Conservation (phyloP, 306 rosid species). For the Lupinus albus region DNA sequence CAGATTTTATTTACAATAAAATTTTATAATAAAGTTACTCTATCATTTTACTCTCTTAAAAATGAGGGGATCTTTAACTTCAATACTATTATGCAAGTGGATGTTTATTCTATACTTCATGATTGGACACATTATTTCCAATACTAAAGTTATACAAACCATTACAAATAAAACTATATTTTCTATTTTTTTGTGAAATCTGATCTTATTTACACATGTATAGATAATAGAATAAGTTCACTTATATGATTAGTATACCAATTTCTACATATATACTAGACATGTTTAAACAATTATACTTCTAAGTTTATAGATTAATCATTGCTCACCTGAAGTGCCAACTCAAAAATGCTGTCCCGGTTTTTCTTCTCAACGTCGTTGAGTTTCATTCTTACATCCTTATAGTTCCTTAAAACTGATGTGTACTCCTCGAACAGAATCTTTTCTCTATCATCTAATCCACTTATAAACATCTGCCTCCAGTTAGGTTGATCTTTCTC, state of each 20-base stretch:
- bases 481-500: slow-evolving; percentile 59
- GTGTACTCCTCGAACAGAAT: slow-evolving; percentile 84
- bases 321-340: slow-evolving; percentile 62
- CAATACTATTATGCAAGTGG: slow-evolving; percentile 1
- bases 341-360: slow-evolving; percentile 70
- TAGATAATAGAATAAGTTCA: background rate
- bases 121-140: background rate
- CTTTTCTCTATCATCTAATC: slow-evolving; percentile 86
- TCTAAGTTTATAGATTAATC: slow-evolving; percentile 16
- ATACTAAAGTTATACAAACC: background rate
- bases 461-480: slow-evolving; percentile 72
- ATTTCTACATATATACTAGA: slow-evolving; percentile 3
- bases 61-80: background rate
- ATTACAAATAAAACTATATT: background rate
- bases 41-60: background rate
- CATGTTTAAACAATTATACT: slow-evolving; percentile 1
- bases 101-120: background rate
- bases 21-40: background rate
- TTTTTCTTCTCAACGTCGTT: slow-evolving; percentile 75
- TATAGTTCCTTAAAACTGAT: slow-evolving; percentile 72
- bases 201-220: slow-evolving; percentile 3
- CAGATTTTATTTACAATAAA: too few relatives aligned
- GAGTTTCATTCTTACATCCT: slow-evolving; percentile 69
- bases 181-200: background rate
- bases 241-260: background rate